These are phyloP conservation scores for Botrytis hyacinthi DNA, from an alignment of 2,329 filamentous ascomycete species.

Conservation along the genomic window DNA sequence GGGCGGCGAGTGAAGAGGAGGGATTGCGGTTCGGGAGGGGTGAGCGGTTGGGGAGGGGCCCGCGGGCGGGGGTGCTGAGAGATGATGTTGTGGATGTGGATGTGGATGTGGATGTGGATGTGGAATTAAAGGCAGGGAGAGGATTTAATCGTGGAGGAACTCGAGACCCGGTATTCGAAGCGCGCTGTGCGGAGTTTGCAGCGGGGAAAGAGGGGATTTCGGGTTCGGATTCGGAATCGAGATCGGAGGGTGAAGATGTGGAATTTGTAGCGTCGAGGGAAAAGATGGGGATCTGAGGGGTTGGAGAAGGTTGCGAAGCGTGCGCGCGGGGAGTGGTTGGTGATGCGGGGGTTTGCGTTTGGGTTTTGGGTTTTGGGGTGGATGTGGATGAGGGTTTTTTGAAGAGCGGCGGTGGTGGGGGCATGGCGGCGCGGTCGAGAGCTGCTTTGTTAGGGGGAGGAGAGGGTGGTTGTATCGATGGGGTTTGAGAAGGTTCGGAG, in stretches of 20 bases:
- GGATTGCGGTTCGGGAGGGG: slow-evolving; percentile 45
- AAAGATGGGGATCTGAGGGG: slow-evolving; percentile 27
- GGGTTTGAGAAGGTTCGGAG: not conserved
- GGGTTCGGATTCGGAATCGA: not conserved
- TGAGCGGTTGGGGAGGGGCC: slow-evolving; percentile 38
- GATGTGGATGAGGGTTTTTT: slow-evolving; percentile 27
- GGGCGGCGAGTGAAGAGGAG: slow-evolving; percentile 48
- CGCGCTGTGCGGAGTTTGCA: slow-evolving; percentile 52
- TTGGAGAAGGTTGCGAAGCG: slow-evolving; percentile 6
- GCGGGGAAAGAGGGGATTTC: slow-evolving; percentile 46
- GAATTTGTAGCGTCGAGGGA: slow-evolving; percentile 26
- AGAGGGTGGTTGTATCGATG: not conserved
- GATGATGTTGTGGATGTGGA: not conserved
- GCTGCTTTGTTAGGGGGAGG: slow-evolving; percentile 26
- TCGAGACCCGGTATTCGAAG: slow-evolving; percentile 36
- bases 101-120: not conserved
- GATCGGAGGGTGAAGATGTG: not conserved
- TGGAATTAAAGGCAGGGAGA: slow-evolving; percentile 24
- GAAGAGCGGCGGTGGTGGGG: slow-evolving; percentile 40
- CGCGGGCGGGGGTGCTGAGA: slow-evolving; percentile 25
- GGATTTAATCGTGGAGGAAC: slow-evolving; percentile 25
- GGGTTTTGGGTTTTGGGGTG: not conserved
- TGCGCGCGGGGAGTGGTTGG: slow-evolving; percentile 54
- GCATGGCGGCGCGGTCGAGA: slow-evolving; percentile 42
- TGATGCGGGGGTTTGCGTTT: slow-evolving; percentile 30